phyloP scores from a whole-genome alignment of 1,284 basidiomycete species.

The Cutaneotrichosporon arboriforme region DNA sequence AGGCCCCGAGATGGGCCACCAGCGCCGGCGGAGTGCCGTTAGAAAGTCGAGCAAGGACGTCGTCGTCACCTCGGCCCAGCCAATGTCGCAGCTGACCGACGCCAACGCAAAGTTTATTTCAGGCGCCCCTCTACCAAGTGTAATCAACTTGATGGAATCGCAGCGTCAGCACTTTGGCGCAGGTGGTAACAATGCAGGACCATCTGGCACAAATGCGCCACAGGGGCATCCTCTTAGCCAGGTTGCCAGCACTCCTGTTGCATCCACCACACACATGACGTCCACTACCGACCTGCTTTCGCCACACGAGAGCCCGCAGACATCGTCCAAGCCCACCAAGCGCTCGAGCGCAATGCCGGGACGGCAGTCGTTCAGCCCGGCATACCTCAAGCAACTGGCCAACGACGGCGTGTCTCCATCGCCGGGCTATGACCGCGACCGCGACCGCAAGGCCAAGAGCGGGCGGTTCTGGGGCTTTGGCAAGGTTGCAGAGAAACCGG shows the following conservation, averaged over 20 bases:
- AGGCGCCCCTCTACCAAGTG: conserved; percentile 47
- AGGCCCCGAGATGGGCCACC: conserved; percentile 6
- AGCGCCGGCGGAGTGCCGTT: conserved; percentile 28
- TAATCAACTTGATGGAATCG: conserved; percentile 46
- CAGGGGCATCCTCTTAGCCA: conserved; percentile 4
- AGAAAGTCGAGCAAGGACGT: conserved; percentile 59
- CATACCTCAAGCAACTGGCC: conserved; percentile 40
- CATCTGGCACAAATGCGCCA: background rate
- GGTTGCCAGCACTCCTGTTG: conserved; percentile 4
- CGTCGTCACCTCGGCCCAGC: conserved; percentile 55
- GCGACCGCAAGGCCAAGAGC: conserved; percentile 82
- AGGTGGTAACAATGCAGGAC: background rate
- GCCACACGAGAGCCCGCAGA: conserved; percentile 10
- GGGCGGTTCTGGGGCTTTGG: conserved; percentile 78
- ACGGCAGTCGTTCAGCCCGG: conserved; percentile 30
- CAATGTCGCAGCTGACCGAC: conserved; percentile 59
- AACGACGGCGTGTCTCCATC: conserved; percentile 23
- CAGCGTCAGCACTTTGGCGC: conserved; percentile 17
- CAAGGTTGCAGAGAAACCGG: conserved; percentile 47
- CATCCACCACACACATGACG: conserved; percentile 13
- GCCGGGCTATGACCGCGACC: conserved; percentile 51
- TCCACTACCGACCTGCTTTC: conserved; percentile 7
- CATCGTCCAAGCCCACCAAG: conserved; percentile 29
- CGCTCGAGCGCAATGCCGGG: conserved; percentile 43
- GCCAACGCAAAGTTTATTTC: conserved; percentile 58